Evolutionary conservation across 1,284 basidiomycete genomes (phyloP), one percentile per base, ranked within the genome.

Genomic region (Stereum hirsutum): DNA sequence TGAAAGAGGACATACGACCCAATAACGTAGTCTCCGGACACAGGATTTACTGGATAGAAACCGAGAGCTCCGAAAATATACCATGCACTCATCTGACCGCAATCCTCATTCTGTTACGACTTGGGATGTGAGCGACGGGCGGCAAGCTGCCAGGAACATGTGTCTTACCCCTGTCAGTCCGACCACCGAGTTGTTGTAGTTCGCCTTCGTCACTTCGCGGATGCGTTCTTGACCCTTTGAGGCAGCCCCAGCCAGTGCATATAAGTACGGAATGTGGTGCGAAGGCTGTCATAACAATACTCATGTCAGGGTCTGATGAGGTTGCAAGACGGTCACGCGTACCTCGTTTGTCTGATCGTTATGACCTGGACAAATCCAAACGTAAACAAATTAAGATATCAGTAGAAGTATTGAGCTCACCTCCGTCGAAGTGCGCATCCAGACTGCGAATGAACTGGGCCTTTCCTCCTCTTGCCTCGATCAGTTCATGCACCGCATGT

Each of bases 71-170:
- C 80, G 62, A 89, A 91, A 10, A 89, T 69, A 56, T 83, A 90
- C 88, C 88, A 91, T 0, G 87, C 82, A 53, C 81, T 86, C 85
- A 90, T 90, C 57, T 91, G 89, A 0, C 89, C 88, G 52, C 88
- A 90, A 54, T 92, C 89, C 58, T 92, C 89, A 54, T 91, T 92
- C 78, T 87, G 51, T 37, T 26, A 40, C 43, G 47, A 19, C 20
- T 20, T 26, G 24, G 24, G 30, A 7, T 6, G 15, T 34, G 38
- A 30, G 38, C 27, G 43, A n/a, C n/a, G n/a, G n/a, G n/a, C n/a
- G n/a, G n/a, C n/a, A n/a, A n/a, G n/a, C n/a, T n/a, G n/a, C n/a
- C 33, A 20, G 15, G 31, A 36, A 27, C n/a, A 15, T 19, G 30
- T 6, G 1, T 58, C 69, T 24, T 54, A 82, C 81, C n/a, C 83